Evolutionary conservation across 2,329 filamentous ascomycete genomes (phyloP), one percentile per base, ranked within the genome.

Genomic region (Alternaria rosae): DNA sequence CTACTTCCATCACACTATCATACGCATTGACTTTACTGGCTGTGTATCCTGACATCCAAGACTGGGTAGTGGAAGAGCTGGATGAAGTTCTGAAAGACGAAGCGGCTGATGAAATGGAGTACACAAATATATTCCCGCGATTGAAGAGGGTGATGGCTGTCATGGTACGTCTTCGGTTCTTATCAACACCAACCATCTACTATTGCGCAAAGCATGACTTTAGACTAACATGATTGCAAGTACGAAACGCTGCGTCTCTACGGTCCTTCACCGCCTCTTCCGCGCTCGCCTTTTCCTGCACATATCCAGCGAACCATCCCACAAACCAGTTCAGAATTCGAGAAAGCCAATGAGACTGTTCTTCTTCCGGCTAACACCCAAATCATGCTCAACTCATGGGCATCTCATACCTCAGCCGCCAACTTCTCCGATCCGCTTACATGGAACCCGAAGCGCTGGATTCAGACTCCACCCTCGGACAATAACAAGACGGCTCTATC

Each of bases 11-110:
- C 54, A 84, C 83, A 0, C 77, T 87, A 47, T 78, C 81, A 1
- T 87, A 83, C 63, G 81, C 83, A 3, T 67, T 86, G n/a, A 78
- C 79, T 1, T 70, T 85, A 5, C 76, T 87, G 0, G 80, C 83
- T 1, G 70, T 78, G 1, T 74, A 85, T 59, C 83, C 84, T 0
- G 70, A 83, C 54, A 82, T 82, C 75, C 85, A 88, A 70, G 78
- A 80, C 4, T 87, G 85, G 85, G 68, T 87, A 4, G 73, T 74
- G 9, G 83, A 84, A 56, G 86, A 88, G 66, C 75, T 86, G 35
- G 73, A 81, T 47, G 47, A 67, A 2, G 70, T 85, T 7, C 28
- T 82, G 5, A 64, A 66, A 15, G 20, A 35, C 7, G 10, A 32
- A 6, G 17, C 15, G 3, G 51, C 62, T 4, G 73, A 72, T 3